A percentile compares a stretch with the other conserved stretches of the same genome.
phyloP scores from a whole-genome alignment of 225 moss, liverwort and hornwort species.

The Climacium dendroides region DNA sequence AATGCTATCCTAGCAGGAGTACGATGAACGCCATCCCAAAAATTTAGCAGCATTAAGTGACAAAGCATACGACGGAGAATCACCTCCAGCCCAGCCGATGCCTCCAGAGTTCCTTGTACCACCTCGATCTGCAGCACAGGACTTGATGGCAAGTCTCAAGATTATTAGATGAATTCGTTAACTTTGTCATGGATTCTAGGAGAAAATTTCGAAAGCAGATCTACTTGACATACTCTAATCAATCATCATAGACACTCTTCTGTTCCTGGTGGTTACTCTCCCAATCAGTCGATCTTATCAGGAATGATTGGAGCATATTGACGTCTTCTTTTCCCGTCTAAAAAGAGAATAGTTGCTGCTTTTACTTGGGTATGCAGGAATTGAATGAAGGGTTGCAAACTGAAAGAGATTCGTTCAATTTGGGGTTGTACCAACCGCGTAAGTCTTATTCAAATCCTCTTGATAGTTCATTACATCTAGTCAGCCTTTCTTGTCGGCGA shows the following conservation, averaged over 20 bases:
- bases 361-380: slow-evolving; percentile 17
- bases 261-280: not conserved
- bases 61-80: slow-evolving; percentile 33
- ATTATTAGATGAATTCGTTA: not conserved
- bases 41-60: slow-evolving; percentile 12
- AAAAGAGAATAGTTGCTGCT: not conserved
- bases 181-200: not conserved
- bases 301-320: not conserved
- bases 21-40: slow-evolving; percentile 41
- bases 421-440: slow-evolving; percentile 57
- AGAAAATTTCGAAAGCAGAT: not conserved
- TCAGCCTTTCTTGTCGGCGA: not conserved
- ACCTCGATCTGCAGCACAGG: slow-evolving; percentile 45
- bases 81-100: slow-evolving; percentile 44
- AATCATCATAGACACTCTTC: not conserved
- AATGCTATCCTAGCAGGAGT: slow-evolving; percentile 28
- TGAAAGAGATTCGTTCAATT: slow-evolving; percentile 56
- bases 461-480: not conserved
- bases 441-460: not conserved
- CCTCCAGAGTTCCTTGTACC: slow-evolving; percentile 47
- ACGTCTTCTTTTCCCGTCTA: not conserved
- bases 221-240: not conserved
- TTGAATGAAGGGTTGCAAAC: slow-evolving; percentile 28
- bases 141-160: slow-evolving; percentile 60
- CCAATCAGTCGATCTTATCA: not conserved